A percentile compares a stretch with the other conserved stretches of the same genome.
phyloP scores from a whole-genome alignment of 805 yeast species.

The Wickerhamiella parazyma region DNA sequence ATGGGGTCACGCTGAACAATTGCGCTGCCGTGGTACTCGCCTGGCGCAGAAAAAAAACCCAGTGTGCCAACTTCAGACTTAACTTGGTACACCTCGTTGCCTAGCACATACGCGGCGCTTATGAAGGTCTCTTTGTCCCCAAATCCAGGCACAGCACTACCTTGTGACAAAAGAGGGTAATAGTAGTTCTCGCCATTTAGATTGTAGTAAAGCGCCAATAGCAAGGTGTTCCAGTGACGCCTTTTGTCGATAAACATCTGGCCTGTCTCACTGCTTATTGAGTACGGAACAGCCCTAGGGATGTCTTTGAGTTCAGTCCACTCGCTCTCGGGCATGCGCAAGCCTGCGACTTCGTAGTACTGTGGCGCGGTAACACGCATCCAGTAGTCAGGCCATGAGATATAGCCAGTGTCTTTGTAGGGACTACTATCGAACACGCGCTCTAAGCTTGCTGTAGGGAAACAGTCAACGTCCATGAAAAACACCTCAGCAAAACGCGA shows the following conservation, averaged over 20 bases:
- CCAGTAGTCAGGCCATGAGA: slow-evolving; percentile 85
- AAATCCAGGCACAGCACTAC: slow-evolving; percentile 45
- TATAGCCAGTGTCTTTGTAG: slow-evolving; percentile 36
- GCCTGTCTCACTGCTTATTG: slow-evolving; percentile 53
- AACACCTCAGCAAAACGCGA: slow-evolving; percentile 62
- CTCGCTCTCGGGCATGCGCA: slow-evolving; percentile 32
- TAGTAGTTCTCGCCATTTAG: slow-evolving; percentile 46
- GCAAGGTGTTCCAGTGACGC: slow-evolving; percentile 41
- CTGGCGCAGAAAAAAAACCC: not conserved
- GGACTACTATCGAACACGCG: slow-evolving; percentile 43
- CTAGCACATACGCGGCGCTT: slow-evolving; percentile 1
- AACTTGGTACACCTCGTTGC: not conserved
- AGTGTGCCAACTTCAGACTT: not conserved
- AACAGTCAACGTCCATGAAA: slow-evolving; percentile 62
- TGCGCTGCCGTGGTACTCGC: slow-evolving; percentile 1
- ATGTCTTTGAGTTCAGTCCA: not conserved
- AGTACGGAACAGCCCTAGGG: slow-evolving; percentile 48
- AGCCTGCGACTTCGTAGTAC: slow-evolving; percentile 55
- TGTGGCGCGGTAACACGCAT: slow-evolving; percentile 64
- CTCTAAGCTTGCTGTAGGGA: slow-evolving; percentile 55
- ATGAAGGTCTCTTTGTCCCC: slow-evolving; percentile 41
- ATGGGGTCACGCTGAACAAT: slow-evolving; percentile 2
- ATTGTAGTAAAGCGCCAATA: slow-evolving; percentile 52
- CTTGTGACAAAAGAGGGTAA: slow-evolving; percentile 44
- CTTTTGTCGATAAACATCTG: slow-evolving; percentile 46